A percentile compares a stretch with the other conserved stretches of the same genome.
These are phyloP conservation scores for Metroxylon sagu DNA, from an alignment of 176 grass and related monocot species.

Conservation along the genomic window DNA sequence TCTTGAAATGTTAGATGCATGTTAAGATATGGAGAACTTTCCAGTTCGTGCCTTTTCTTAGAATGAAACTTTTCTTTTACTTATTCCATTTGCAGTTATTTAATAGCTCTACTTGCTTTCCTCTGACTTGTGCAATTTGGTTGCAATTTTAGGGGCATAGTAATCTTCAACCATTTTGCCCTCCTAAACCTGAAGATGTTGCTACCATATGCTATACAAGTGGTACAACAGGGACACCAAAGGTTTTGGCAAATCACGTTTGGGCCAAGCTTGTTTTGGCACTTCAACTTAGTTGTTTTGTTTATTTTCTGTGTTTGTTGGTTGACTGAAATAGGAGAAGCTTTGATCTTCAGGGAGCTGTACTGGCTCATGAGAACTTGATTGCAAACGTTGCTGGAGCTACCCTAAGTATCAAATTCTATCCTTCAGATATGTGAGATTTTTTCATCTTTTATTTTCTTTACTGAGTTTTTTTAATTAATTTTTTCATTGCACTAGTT, in stretches of 20 bases:
- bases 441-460: neutral
- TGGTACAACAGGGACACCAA: slow-evolving; percentile 89
- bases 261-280: no score
- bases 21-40: no score
- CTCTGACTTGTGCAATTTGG: neutral
- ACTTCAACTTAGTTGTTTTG: no score
- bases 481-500: neutral
- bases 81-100: neutral
- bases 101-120: no score
- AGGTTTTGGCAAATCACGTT: slow-evolving; percentile 29
- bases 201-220: slow-evolving; percentile 98
- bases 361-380: slow-evolving; percentile 74
- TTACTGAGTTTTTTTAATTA: slow-evolving; percentile 1
- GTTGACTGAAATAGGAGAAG: no score
- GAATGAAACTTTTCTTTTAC: neutral
- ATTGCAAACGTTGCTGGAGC: slow-evolving; percentile 87
- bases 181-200: slow-evolving; percentile 81
- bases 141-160: slow-evolving; percentile 50
- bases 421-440: slow-evolving; percentile 75
- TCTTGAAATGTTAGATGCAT: no score
- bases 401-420: slow-evolving; percentile 43
- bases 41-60: no score
- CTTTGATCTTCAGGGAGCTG: slow-evolving; percentile 53
- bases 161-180: slow-evolving; percentile 46
- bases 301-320: no score